Base-by-base conservation (phyloP, 106 monocot species). In the Agapanthus africanus region DNA sequence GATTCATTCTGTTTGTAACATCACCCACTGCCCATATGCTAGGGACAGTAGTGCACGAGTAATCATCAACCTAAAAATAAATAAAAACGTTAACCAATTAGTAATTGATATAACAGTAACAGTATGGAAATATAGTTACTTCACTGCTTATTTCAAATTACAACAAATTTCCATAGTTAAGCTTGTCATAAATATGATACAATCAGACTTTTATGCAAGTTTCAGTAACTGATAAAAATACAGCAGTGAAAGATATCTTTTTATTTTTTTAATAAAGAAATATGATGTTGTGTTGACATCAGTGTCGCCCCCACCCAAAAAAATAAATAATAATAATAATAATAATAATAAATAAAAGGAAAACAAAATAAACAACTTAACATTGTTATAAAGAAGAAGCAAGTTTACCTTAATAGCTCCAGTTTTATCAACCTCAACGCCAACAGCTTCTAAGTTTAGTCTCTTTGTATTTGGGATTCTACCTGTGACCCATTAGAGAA, bases 11-110 rank as follows among this genome's bases (percentile, higher is more conserved):
- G 73, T 99, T 99, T 60, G 99, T 99, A 70, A 99, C 93, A 83
- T 99, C 99, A 71, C 99, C 99, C 40, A 99, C 83, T 61, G 99
- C 99, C 99, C 99, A 99, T 72, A 99, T 93, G 67, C 74, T 99
- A n/a, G 99, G 93, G 39, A 93, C 70, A 42, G 69, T 85, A 63
- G 90, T 85, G 28, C 76, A 72, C 49, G 99, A 99, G 70, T 87
- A 99, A 67, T 99, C 99, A 82, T 99, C 99, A 50, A 99, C 99
- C 99, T 99, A 81, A 67, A 68, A 22, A 65, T 60, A 46, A 21
- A 76, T 2, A 56, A 76, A 32, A 65, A 28, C 2, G 39, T n/a
- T 21, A n/a, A 37, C 25, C 18, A 23, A 23, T 64, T 21, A 38
- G 39, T 64, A 39, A 37, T 64, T 14, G 2, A 36, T 64, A 18